These are phyloP conservation scores for Aspergillus sp. DNA, from an alignment of 2,329 filamentous ascomycete species.

Conservation along the genomic window DNA sequence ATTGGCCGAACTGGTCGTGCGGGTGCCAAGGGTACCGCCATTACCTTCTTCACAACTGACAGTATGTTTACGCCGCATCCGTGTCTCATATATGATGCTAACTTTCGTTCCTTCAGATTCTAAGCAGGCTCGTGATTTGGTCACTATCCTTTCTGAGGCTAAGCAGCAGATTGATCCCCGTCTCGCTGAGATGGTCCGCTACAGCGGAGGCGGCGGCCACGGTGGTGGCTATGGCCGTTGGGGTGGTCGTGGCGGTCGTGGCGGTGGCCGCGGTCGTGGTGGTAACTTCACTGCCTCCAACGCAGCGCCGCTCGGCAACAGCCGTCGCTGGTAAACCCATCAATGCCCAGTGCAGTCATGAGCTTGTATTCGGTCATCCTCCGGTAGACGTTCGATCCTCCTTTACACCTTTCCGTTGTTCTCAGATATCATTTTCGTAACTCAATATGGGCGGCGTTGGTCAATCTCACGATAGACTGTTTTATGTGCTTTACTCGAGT, in stretches of 20 bases:
- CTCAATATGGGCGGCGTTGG: conserved; percentile 39
- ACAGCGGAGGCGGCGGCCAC: conserved; percentile 78
- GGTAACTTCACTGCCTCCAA: conserved; percentile 58
- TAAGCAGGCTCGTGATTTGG: conserved; percentile 95
- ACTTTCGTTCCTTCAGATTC: conserved; percentile 58
- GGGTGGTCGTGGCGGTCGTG: conserved; percentile 69
- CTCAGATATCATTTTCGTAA: conserved; percentile 30
- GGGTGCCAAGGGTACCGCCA: conserved; percentile 91
- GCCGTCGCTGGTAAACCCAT: conserved; percentile 56
- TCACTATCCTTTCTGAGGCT: conserved; percentile 87
- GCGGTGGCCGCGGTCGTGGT: conserved; percentile 56
- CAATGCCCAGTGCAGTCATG: conserved; percentile 21
- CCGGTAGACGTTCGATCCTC: conserved; percentile 28
- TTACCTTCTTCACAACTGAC: conserved; percentile 98
- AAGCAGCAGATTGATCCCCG: conserved; percentile 98
- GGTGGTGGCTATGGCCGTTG: conserved; percentile 58
- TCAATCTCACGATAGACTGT: conserved; percentile 39
- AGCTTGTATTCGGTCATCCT: conserved; percentile 28
- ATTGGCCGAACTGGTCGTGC: conserved; percentile 69
- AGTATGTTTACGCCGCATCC: conserved; percentile 64
- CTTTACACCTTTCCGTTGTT: conserved; percentile 15
- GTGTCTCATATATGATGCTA: conserved; percentile 16
- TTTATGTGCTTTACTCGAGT: conserved; percentile 23
- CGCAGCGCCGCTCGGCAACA: conserved; percentile 56
- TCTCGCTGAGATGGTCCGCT: conserved; percentile 93